These are phyloP conservation scores for Neurospora discreta DNA, from an alignment of 495 filamentous ascomycete genomes.

Conservation along the genomic window DNA sequence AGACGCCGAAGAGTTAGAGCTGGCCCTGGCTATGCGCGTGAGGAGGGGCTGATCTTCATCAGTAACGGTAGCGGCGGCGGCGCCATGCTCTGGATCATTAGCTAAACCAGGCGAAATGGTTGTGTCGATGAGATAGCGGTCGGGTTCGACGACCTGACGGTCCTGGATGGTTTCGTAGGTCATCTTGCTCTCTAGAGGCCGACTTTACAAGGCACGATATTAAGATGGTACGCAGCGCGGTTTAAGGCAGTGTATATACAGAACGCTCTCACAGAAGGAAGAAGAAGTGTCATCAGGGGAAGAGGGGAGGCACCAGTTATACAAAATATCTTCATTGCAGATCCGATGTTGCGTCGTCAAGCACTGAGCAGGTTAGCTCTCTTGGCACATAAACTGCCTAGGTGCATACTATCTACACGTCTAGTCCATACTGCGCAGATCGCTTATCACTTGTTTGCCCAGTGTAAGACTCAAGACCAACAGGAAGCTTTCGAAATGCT, in stretches of 20 bases:
- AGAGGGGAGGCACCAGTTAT: background rate
- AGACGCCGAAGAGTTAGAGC: conserved; percentile 2
- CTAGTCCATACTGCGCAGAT: background rate
- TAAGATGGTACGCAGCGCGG: background rate
- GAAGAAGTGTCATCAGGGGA: rapidly evolving
- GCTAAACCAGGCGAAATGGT: background rate
- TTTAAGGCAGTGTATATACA: background rate
- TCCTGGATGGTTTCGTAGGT: background rate
- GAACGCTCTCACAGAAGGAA: background rate
- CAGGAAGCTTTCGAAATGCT: background rate
- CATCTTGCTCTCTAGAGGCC: background rate
- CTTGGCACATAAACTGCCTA: background rate
- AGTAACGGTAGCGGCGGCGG: rapidly evolving
- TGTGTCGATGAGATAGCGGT: background rate
- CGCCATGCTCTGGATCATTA: background rate
- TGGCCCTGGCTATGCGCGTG: background rate
- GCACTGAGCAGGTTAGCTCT: background rate
- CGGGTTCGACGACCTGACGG: background rate
- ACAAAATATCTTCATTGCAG: background rate
- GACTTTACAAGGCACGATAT: background rate
- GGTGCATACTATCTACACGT: background rate
- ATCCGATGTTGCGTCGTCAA: background rate
- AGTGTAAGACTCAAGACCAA: background rate
- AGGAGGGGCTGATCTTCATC: background rate
- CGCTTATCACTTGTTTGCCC: background rate